Evolutionary conservation across 352 stramenopile genomes (phyloP).

Genomic region (Phytophthora aleatoria): DNA sequence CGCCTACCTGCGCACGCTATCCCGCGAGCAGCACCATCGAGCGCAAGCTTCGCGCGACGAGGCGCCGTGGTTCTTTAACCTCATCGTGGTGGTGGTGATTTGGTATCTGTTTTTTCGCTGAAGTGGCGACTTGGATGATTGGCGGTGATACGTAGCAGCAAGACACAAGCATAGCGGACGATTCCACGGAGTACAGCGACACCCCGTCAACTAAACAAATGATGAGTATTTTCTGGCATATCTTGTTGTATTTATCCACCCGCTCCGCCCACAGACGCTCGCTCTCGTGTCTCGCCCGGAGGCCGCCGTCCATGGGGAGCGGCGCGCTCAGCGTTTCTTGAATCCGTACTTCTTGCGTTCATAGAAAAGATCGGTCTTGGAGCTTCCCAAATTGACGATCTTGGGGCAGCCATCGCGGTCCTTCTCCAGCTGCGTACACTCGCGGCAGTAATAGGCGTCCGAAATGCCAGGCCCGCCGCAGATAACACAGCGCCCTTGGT

Average conservation of each 20-base stretch:
- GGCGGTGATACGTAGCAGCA: background rate
- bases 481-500: constrained; percentile 97
- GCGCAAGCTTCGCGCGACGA: background rate
- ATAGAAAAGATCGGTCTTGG: constrained; percentile 98
- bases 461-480: constrained; percentile 97
- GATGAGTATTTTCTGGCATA: constrained; percentile 9
- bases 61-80: background rate
- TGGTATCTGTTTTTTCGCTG: constrained; percentile 10
- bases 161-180: background rate
- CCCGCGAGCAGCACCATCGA: background rate
- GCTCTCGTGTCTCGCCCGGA: background rate
- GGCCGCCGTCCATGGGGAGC: constrained; percentile 15
- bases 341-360: constrained; percentile 98
- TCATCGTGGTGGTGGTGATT: background rate
- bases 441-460: constrained; percentile 99
- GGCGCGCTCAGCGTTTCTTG: constrained; percentile 82
- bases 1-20: background rate
- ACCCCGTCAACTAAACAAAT: constrained; percentile 6
- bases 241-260: constrained; percentile 24
- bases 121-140: background rate
- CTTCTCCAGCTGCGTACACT: constrained; percentile 98
- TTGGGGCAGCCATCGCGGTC: constrained; percentile 99
- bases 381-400: constrained; percentile 98
- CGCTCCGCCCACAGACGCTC: constrained; percentile 26
- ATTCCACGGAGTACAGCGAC: background rate